Conservation (phyloP, 129 eudicot genomes). For the Flaveria trinervia region DNA sequence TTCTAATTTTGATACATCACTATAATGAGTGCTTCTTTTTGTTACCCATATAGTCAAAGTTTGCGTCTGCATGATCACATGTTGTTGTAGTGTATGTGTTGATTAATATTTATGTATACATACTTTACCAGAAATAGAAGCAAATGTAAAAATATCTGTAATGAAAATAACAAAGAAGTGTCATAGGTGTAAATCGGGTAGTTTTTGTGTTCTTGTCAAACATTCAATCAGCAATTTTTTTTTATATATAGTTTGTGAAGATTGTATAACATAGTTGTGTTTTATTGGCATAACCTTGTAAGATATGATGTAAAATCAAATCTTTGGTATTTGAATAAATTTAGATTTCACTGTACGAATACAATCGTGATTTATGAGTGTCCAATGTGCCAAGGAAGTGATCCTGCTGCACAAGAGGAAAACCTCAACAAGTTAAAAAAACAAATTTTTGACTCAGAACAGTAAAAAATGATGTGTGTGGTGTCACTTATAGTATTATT, state of each 20-base stretch:
- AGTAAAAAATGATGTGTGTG: background rate
- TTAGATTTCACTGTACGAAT: slow-evolving; percentile 49
- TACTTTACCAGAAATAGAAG: too few species aligned
- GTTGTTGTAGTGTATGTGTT: background rate
- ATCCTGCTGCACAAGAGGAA: slow-evolving; percentile 36
- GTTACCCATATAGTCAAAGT: background rate
- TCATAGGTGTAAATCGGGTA: slow-evolving; percentile 71
- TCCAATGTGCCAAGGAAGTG: slow-evolving; percentile 75
- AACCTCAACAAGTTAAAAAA: too few species aligned
- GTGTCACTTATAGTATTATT: background rate
- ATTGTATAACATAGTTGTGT: slow-evolving; percentile 50
- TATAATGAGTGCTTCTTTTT: background rate
- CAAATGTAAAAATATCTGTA: slow-evolving; percentile 18
- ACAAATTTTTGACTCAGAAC: background rate
- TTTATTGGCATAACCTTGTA: background rate
- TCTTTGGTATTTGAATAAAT: slow-evolving; percentile 24
- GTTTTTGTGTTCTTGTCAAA: slow-evolving; percentile 44
- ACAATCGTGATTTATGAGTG: slow-evolving; percentile 47
- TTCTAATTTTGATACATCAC: background rate
- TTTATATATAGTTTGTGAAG: slow-evolving; percentile 63
- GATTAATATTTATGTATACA: slow-evolving; percentile 6
- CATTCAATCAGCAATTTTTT: too few species aligned
- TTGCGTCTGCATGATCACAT: background rate
- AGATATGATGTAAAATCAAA: background rate
- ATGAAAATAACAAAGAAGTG: slow-evolving; percentile 54